Evolutionary conservation across 2,329 filamentous ascomycete species (phyloP).

Genomic region (Xylariomycetidae sp.): DNA sequence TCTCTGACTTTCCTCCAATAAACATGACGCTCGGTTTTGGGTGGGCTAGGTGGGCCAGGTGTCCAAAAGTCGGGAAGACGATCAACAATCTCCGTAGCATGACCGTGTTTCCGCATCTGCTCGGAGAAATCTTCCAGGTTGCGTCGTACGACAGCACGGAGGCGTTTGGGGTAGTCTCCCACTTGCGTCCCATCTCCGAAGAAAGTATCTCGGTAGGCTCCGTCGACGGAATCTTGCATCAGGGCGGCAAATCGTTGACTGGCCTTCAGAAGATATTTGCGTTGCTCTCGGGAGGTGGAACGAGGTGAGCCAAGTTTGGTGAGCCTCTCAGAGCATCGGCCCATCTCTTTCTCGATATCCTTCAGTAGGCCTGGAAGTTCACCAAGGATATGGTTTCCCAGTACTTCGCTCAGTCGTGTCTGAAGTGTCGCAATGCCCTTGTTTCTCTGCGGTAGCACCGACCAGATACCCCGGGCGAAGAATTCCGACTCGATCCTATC

Average conservation of each 20-base stretch:
- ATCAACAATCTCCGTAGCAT: constrained; percentile 6
- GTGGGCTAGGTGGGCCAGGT: constrained; percentile 4
- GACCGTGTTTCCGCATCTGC: constrained; percentile 15
- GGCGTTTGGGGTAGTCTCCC: constrained; percentile 14
- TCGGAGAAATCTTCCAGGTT: constrained; percentile 16
- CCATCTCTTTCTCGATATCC: constrained; percentile 21
- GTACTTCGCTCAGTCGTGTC: constrained; percentile 17
- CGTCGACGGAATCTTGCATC: constrained; percentile 22
- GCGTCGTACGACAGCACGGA: constrained; percentile 22
- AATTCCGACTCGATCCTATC: constrained; percentile 9
- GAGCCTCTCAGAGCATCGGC: constrained; percentile 16
- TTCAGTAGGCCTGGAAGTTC: constrained; percentile 24
- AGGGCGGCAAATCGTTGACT: constrained; percentile 22
- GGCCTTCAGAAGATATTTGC: constrained; percentile 19
- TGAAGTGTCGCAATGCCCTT: constrained; percentile 15
- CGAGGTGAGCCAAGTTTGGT: constrained; percentile 19
- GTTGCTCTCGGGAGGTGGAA: constrained; percentile 17
- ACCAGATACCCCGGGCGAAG: constrained; percentile 11
- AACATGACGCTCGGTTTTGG: constrained; percentile 10
- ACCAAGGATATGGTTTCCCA: constrained; percentile 21
- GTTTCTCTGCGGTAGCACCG: constrained; percentile 8
- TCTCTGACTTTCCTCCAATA: constrained; percentile 16
- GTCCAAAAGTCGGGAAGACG: not conserved
- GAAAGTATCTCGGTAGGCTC: constrained; percentile 22
- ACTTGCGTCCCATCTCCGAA: constrained; percentile 14